Evolutionary conservation across 805 yeast genomes (phyloP), one percentile per base, ranked within the genome.

Genomic region (Starmerella gropengiesseri): DNA sequence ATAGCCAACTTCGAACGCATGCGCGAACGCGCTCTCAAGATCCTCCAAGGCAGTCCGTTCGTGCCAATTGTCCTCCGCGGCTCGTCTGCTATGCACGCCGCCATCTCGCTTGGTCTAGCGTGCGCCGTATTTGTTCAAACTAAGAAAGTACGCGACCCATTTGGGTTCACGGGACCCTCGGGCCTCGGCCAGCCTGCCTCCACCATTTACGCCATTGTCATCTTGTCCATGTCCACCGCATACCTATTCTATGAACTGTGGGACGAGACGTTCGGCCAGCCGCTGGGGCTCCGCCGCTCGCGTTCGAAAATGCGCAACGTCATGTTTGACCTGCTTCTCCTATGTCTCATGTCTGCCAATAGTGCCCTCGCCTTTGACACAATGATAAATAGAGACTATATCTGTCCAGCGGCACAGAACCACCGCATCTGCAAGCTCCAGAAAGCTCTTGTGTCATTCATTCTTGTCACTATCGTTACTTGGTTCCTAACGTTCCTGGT

Each of bases 211-310:
- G 91, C 96, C 3, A 72, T 91, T 2, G 77, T 77, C 40, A 94
- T 89, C 4, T 89, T 86, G 55, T 66, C 84, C 22, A 67, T 77
- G 48, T 94, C 95, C 3, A 62, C 84, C 20, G 71, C 75, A 0
- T 91, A 91, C 58, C 70, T 86, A 43, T 62, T 78, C 3, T 86
- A 83, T 60, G 83, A 89, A 59, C 77, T 94, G 2, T 77, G 76
- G 55, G 97, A 91, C 60, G 98, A 91, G 61, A 89, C 84, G 61
- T 73, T 78, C 19, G 93, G 95, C 12, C 81, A 84, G 57, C 98
- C 97, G 0, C 60, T 91, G 37, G 98, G 98, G 0, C 67, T 91
- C 34, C 71, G 98, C 52, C 74, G 84, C 48, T 93, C 96, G 0
- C 66, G 74, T 46, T 84, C 81, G 19, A 91, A 91, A 59, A 73